A percentile compares a stretch with the other conserved stretches of the same genome.
phyloP scores from a whole-genome alignment of 2,329 filamentous ascomycete species.

The Colletotrichum caudatum region DNA sequence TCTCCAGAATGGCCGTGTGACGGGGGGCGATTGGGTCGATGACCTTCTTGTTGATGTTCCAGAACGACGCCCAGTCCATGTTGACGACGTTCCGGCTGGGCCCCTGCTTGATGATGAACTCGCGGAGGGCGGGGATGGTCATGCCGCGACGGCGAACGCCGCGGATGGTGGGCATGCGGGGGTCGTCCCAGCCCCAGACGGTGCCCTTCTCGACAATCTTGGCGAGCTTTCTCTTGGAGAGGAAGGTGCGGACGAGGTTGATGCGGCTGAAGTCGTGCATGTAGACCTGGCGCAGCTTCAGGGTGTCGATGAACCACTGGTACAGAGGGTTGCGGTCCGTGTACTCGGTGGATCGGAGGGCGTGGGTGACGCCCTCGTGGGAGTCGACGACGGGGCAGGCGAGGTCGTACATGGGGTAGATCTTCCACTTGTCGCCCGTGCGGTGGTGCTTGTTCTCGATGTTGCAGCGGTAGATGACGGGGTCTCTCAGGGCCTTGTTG shows the following conservation, averaged over 20 bases:
- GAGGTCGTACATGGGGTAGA: slow-evolving; percentile 90
- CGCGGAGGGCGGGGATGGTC: slow-evolving; percentile 81
- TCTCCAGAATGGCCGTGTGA: slow-evolving; percentile 78
- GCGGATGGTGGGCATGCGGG: slow-evolving; percentile 86
- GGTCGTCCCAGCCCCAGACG: slow-evolving; percentile 89
- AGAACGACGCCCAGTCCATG: slow-evolving; percentile 84
- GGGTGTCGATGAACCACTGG: slow-evolving; percentile 83
- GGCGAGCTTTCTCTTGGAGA: slow-evolving; percentile 88
- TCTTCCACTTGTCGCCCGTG: slow-evolving; percentile 83
- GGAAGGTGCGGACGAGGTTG: slow-evolving; percentile 85
- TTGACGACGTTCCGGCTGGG: slow-evolving; percentile 86
- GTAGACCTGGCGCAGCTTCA: slow-evolving; percentile 80
- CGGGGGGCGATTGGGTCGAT: slow-evolving; percentile 82
- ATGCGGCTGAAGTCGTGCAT: slow-evolving; percentile 89
- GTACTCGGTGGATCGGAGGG: slow-evolving; percentile 86
- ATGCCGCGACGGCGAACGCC: slow-evolving; percentile 83
- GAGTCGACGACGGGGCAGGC: slow-evolving; percentile 86
- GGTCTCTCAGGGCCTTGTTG: slow-evolving; percentile 96
- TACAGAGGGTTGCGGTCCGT: slow-evolving; percentile 89
- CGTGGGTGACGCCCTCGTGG: slow-evolving; percentile 85
- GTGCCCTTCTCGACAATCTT: slow-evolving; percentile 82
- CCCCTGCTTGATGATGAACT: slow-evolving; percentile 88
- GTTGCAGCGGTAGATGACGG: slow-evolving; percentile 97
- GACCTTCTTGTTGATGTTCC: slow-evolving; percentile 82
- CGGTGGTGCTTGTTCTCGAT: slow-evolving; percentile 75